Percentiles rank a stretch among this genome's conserved stretches.
Conservation (phyloP, 2,329 filamentous ascomycete species). For the Myotisia sp. region DNA sequence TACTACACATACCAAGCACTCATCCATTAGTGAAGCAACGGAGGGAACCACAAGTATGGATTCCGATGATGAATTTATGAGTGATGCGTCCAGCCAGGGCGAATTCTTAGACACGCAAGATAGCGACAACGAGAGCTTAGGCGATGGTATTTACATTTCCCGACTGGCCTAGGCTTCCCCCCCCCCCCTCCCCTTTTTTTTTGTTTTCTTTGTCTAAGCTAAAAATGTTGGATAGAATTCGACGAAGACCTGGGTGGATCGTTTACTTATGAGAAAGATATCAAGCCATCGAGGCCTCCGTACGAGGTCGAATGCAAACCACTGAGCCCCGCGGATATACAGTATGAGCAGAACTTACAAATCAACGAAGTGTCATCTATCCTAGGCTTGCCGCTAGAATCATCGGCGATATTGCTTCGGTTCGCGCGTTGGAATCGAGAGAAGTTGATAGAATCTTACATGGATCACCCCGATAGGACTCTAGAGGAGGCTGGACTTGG, state of each 20-base stretch:
- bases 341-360: conserved; percentile 70
- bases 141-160: conserved; percentile 23
- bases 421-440: conserved; percentile 95
- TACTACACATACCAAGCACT: no score
- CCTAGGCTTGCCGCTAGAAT: conserved; percentile 74
- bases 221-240: conserved; percentile 31
- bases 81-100: conserved; percentile 59
- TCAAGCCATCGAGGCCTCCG: conserved; percentile 55
- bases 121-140: conserved; percentile 52
- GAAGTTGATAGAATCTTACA: conserved; percentile 83
- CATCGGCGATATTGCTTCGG: conserved; percentile 76
- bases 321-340: conserved; percentile 64
- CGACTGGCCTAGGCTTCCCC: neutral
- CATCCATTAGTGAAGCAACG: no score
- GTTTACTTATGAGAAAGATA: conserved; percentile 55
- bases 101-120: conserved; percentile 51
- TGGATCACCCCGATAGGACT: conserved; percentile 70
- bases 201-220: neutral
- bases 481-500: conserved; percentile 74
- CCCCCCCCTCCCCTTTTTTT: neutral
- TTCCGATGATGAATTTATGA: conserved; percentile 90
- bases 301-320: conserved; percentile 81
- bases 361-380: conserved; percentile 85
- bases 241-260: conserved; percentile 45
- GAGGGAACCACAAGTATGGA: conserved; percentile 55